Evolutionary conservation across 345 rosid species (phyloP), one percentile per base, ranked within the genome.

Genomic region (Brassica cretica): DNA sequence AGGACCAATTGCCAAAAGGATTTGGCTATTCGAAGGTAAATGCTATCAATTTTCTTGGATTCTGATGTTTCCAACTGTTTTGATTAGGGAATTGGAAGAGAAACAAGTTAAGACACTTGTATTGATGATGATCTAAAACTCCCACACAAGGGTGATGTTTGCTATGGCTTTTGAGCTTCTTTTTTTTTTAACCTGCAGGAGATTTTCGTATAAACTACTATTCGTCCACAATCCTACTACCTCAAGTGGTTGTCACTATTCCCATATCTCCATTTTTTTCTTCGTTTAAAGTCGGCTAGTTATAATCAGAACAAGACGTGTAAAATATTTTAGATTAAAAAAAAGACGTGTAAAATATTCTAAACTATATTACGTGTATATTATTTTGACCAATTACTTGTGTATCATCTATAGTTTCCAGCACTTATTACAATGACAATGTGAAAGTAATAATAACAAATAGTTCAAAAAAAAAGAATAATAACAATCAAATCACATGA

Each of bases 61-160:
- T 83, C 86, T 51, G 81, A 73, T 58, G 71, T 81, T 80, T 88
- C 93, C 86, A 94, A 62, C 98, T 90, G 96, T 82, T 68, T 66
- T 66, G 46, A 62, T 61, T 37, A 68, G 30, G 4, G 15, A 61
- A 59, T 33, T 59, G 64, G 44, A 85, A 84, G n/a, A 7, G 71
- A 18, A 75, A 41, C 24, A 73, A n/a, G 12, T 77, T 44, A 62
- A 44, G 41, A 55, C 39, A 14, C 14, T 39, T 27, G 63, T 39
- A 5, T 30, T 46, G 39, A 21, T 56, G 14, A 16, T 60, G 64
- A 68, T 80, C 64, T 19, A 27, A 25, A 27, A 1, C 6, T n/a
- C n/a, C n/a, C n/a, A n/a, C n/a, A n/a, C n/a, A n/a, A n/a, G n/a
- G n/a, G n/a, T n/a, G n/a, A n/a, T n/a, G n/a, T n/a, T n/a, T n/a